Conservation (phyloP, 805 yeast genomes). For the Torulaspora delbrueckii region DNA sequence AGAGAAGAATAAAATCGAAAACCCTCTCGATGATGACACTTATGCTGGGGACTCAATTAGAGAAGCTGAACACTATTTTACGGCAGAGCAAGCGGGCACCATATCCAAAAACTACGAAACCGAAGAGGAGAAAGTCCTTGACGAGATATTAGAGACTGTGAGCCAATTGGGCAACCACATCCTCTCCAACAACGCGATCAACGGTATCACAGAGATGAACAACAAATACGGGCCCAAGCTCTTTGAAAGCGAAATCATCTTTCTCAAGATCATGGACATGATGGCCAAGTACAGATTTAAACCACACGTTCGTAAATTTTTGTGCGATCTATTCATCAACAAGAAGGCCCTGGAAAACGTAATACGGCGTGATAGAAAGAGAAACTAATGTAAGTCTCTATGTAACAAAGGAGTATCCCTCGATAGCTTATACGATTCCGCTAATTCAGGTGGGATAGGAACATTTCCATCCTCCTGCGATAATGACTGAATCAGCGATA, state of each 20-base stretch:
- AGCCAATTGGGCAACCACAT: conserved; percentile 55
- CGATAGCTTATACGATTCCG: conserved; percentile 27
- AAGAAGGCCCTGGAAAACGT: conserved; percentile 49
- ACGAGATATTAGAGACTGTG: conserved; percentile 37
- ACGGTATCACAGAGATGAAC: conserved; percentile 53
- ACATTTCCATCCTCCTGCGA: conserved; percentile 10
- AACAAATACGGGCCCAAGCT: conserved; percentile 44
- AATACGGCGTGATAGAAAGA: conserved; percentile 42
- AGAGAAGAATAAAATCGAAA: conserved; percentile 25
- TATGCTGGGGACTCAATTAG: conserved; percentile 7
- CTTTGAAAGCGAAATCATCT: conserved; percentile 51
- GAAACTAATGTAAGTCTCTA: conserved; percentile 14
- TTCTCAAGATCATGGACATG: conserved; percentile 46
- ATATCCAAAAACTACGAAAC: conserved; percentile 6
- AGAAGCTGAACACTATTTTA: conserved; percentile 10
- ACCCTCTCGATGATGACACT: conserved; percentile 21
- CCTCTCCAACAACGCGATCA: conserved; percentile 49
- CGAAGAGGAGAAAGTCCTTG: conserved; percentile 31
- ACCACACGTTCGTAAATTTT: conserved; percentile 56
- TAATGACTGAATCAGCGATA: conserved; percentile 13
- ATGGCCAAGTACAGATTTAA: conserved; percentile 57
- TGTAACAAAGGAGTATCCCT: conserved; percentile 30
- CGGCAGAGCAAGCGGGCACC: conserved; percentile 7
- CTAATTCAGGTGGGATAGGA: conserved; percentile 25
- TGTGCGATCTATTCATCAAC: conserved; percentile 60